A percentile compares a stretch with the other conserved stretches of the same genome.
These are phyloP conservation scores for Podila horticola DNA, from an alignment of 192 early-diverging fungal genomes.

Conservation along the genomic window DNA sequence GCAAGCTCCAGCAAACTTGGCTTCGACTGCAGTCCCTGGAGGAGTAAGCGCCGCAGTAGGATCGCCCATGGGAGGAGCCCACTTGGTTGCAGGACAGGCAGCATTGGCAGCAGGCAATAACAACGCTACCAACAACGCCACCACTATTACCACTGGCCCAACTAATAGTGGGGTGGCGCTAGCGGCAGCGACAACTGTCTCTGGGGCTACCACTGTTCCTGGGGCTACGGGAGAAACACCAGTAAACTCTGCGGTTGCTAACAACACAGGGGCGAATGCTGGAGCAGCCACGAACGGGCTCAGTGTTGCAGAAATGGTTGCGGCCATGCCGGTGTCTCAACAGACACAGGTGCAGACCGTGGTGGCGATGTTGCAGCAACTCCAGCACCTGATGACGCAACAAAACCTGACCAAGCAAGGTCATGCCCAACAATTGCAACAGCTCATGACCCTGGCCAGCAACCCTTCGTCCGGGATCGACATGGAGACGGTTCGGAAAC, in stretches of 20 bases:
- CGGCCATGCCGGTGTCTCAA: slow-evolving; percentile 22
- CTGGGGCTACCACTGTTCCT: neutral
- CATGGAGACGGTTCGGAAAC: slow-evolving; percentile 9
- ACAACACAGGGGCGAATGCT: neutral
- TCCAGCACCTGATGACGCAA: slow-evolving; percentile 12
- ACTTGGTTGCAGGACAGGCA: slow-evolving; percentile 11
- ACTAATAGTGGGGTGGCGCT: neutral
- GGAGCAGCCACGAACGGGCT: neutral
- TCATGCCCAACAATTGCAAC: slow-evolving; percentile 20
- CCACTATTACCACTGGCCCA: neutral
- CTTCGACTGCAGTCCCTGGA: slow-evolving; percentile 3
- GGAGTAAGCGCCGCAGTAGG: neutral
- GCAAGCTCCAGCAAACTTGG: slow-evolving; percentile 30
- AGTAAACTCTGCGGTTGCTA: neutral
- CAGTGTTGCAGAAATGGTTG: neutral
- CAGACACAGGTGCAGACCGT: slow-evolving; percentile 23
- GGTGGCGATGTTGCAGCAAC: slow-evolving; percentile 37
- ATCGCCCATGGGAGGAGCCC: slow-evolving; percentile 26
- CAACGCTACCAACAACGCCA: slow-evolving; percentile 2
- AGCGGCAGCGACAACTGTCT: neutral
- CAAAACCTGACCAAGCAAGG: slow-evolving; percentile 9
- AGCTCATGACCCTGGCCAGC: slow-evolving; percentile 13
- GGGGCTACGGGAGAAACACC: neutral
- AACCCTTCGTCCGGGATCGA: slow-evolving; percentile 16
- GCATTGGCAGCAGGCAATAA: slow-evolving; percentile 9